Base-by-base conservation (phyloP, 768 basidiomycete species). In the Boletus tomentosulus region DNA sequence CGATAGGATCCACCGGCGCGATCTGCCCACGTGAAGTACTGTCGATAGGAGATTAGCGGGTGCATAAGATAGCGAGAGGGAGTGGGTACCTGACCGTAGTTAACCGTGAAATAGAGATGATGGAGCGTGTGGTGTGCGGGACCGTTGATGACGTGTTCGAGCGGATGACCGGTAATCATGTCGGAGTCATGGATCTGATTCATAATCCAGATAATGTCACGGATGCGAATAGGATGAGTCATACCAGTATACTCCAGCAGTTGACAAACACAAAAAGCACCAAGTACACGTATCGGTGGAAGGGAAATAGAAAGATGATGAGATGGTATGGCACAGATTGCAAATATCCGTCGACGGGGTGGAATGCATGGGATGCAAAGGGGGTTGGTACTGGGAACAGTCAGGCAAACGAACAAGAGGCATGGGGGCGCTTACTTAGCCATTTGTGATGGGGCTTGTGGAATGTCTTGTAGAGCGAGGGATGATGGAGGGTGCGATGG, bases 401-500 rank as follows among this genome's bases (percentile, higher is more conserved):
- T 67, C 19, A 61, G 28, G 19, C 12, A 15, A 38, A 6, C 50
- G 10, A 43, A 56, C 35, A 25, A 46, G 22, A 41, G 16, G 13
- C 10, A 25, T 28, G 9, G 4, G 2, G 3, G 0, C 12, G 50
- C 93, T 52, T 70, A 96, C 94, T 84, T 58, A 98, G 77, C 97
- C 97, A 99, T 72, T 91, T 95, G 80, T 99, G 97, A 69, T 99
- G 97, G 1, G 96, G 94, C 71, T 99, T 99, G 72, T 99, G 97
- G 44, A 99, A 63, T 53, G 78, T 73, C 69, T 96, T 98, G 78
- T 99, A 99, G 54, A 97, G 61, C 37, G 77, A 51, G 2, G 96
- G 96, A 54, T 87, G 75, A 67, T 99, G 97, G 51, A 96, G 76
- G 73, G 79, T 78, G 25, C 97, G 85, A 66, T 99, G 97, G n/a